phyloP scores from a whole-genome alignment of 805 yeast genomes.

The Kuraishia cidri region DNA sequence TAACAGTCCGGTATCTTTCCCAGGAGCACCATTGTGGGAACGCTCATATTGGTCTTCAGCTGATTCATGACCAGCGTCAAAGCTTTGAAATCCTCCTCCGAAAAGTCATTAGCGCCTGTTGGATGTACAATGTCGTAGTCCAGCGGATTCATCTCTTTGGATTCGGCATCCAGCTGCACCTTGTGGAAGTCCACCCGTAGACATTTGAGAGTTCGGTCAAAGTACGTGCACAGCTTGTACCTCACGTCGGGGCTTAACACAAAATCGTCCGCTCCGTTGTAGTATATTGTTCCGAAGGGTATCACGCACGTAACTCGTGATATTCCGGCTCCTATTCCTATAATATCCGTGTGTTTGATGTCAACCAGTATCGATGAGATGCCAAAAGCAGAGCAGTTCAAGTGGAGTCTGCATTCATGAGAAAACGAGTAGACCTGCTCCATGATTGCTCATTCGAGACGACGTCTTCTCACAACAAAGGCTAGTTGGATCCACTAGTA shows the following conservation, averaged over 20 bases:
- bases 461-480: too few relatives aligned
- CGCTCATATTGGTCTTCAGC: background rate
- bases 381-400: background rate
- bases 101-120: background rate
- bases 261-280: conserved; percentile 1
- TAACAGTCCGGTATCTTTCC: background rate
- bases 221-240: background rate
- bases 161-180: background rate
- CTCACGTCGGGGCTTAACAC: background rate
- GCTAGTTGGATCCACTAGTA: too few relatives aligned
- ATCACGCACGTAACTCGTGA: background rate
- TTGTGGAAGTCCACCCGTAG: conserved; percentile 2
- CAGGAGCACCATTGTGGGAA: background rate
- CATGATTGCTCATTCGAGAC: too few relatives aligned
- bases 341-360: background rate
- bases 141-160: background rate
- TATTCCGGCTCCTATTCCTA: background rate
- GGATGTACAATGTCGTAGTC: conserved; percentile 1
- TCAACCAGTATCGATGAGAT: background rate
- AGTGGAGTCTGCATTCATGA: background rate
- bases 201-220: background rate
- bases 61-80: too few relatives aligned
- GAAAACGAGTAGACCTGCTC: conserved; percentile 1
- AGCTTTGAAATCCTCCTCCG: too few relatives aligned
- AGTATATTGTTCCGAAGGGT: conserved; percentile 1